Evolutionary conservation across 192 early-diverging fungal genomes (phyloP), one percentile per base, ranked within the genome.

Genomic region (Phlyctochytrium arcticum): DNA sequence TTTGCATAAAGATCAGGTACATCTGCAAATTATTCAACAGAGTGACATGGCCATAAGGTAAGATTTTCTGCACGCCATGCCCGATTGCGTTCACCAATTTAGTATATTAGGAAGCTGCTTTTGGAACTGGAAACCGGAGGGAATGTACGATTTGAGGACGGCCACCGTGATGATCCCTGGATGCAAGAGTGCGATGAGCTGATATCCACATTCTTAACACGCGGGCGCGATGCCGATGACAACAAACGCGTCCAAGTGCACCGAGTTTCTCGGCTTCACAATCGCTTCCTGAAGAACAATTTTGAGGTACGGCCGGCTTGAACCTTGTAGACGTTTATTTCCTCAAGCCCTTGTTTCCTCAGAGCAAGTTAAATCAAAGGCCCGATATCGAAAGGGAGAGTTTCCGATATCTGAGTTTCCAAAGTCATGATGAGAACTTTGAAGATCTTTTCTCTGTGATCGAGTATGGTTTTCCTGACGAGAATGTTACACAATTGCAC

Each of bases 121-220:
- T 54, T 85, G n/a, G 84, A 85, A 63, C 70, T 85, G 9, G 82
- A 82, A 63, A 85, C 84, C 2, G 84, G 84, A 8, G 84, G 84
- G 19, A 85, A 85, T 55, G 78, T 85, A 19, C 74, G 84, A 5
- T 79, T 85, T 70, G 84, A 85, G 67, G 78, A 82, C 53, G 78
- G 75, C 34, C 70, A 85, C 29, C 17, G 62, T n/a, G 76, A 75
- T 29, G n/a, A n/a, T n/a, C n/a, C n/a, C n/a, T n/a, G n/a, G n/a
- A n/a, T n/a, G n/a, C n/a, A n/a, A n/a, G n/a, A n/a, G n/a, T n/a
- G n/a, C n/a, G 77, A 79, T 36, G 39, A 59, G 39, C 15, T 44
- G 12, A 19, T 44, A 19, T 44, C 39, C 15, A 12, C 15, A 19
- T 2, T 44, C 12, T 19, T 44, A 44, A n/a, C n/a, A n/a, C n/a